phyloP scores from a whole-genome alignment of 768 basidiomycete genomes.

The Suillus fuscotomentosus region DNA sequence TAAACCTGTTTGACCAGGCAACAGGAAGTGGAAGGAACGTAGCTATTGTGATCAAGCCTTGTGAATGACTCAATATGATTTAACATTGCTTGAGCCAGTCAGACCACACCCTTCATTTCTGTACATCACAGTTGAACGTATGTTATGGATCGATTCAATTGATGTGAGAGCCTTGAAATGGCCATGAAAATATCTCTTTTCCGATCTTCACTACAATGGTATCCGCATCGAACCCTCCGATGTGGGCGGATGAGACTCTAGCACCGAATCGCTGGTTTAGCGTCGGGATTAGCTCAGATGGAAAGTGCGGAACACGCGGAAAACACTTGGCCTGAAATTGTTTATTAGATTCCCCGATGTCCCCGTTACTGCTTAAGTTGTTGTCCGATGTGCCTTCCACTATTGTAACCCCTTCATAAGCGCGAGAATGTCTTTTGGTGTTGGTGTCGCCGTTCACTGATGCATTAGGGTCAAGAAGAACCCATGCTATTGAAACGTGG shows the following conservation, averaged over 20 bases:
- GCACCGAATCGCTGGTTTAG: conserved; percentile 51
- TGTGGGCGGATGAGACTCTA: conserved; percentile 38
- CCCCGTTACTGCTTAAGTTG: neutral
- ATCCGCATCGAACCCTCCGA: conserved; percentile 52
- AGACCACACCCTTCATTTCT: neutral
- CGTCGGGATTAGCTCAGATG: conserved; percentile 41
- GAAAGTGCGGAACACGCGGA: conserved; percentile 51
- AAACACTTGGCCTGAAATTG: conserved; percentile 24
- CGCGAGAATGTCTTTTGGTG: neutral
- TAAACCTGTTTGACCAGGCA: conserved; percentile 73
- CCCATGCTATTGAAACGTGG: conserved; percentile 90
- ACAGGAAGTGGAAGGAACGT: conserved; percentile 74
- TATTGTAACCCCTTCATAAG: neutral
- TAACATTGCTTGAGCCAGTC: neutral
- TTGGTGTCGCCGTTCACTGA: neutral
- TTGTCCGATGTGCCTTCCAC: neutral
- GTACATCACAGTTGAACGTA: neutral
- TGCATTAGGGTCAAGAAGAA: conserved; percentile 47
- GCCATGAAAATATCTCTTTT: conserved; percentile 57
- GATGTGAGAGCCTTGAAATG: conserved; percentile 18
- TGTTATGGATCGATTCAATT: conserved; percentile 11
- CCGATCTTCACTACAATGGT: conserved; percentile 68
- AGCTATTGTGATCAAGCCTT: conserved; percentile 52
- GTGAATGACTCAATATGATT: conserved; percentile 4
- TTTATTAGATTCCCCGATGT: neutral